A percentile compares a stretch with the other conserved stretches of the same genome.
These are phyloP conservation scores for Ustilago curta DNA, from an alignment of 1,284 basidiomycete genomes.

Conservation along the genomic window DNA sequence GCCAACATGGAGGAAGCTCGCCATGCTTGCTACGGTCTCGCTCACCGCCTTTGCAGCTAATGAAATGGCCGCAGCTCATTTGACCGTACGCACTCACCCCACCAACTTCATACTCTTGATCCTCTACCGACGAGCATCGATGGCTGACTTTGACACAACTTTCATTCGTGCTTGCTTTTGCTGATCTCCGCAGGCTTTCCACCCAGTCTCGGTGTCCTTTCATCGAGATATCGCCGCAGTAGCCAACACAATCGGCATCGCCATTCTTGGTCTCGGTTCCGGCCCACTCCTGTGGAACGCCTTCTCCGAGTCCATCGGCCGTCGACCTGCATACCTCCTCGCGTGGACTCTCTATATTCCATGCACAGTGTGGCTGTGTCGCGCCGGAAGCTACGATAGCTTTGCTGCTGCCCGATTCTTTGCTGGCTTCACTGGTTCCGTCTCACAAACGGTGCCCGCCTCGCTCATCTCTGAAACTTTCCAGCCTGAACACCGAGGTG, in stretches of 20 bases:
- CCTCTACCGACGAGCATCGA: not conserved
- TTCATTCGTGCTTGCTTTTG: not conserved
- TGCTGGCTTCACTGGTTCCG: slow-evolving; percentile 40
- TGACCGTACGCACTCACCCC: slow-evolving; percentile 39
- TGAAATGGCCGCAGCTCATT: slow-evolving; percentile 58
- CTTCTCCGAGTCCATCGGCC: slow-evolving; percentile 59
- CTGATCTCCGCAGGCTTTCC: slow-evolving; percentile 34
- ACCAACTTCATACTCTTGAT: not conserved
- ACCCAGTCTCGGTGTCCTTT: slow-evolving; percentile 56
- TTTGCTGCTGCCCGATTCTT: slow-evolving; percentile 55
- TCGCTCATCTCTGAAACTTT: slow-evolving; percentile 52
- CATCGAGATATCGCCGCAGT: slow-evolving; percentile 56
- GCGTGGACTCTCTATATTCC: slow-evolving; percentile 69
- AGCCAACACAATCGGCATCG: slow-evolving; percentile 69
- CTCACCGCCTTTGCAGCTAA: slow-evolving; percentile 64
- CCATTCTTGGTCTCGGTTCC: slow-evolving; percentile 69
- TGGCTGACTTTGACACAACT: slow-evolving; percentile 4
- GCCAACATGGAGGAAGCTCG: slow-evolving; percentile 60
- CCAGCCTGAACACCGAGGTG: slow-evolving; percentile 65
- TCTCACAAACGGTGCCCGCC: slow-evolving; percentile 50
- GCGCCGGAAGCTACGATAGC: slow-evolving; percentile 49
- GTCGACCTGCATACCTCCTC: slow-evolving; percentile 68
- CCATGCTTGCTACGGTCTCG: slow-evolving; percentile 62
- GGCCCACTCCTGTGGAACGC: slow-evolving; percentile 67
- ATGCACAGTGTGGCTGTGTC: slow-evolving; percentile 67